Percentiles rank a stretch among this genome's conserved stretches.
Conservation (phyloP, 2,329 filamentous ascomycete species). For the Colletotrichum agaves region DNA sequence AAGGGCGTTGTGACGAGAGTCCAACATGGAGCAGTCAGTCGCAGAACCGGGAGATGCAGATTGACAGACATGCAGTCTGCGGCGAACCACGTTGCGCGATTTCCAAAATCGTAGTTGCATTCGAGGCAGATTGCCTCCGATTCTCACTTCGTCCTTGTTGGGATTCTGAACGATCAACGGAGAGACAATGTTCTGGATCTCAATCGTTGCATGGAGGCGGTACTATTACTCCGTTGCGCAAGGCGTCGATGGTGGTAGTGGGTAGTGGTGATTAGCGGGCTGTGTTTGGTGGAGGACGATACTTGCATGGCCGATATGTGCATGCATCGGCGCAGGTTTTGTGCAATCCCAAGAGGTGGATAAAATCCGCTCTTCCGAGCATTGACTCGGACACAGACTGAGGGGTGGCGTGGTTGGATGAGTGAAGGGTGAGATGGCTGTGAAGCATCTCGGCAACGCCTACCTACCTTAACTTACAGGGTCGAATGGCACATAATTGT, state of each 20-base stretch:
- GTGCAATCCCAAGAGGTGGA: neutral
- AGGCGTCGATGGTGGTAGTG: too few relatives aligned
- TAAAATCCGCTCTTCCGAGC: neutral
- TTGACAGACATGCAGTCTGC: neutral
- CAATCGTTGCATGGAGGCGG: neutral
- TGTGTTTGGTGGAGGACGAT: neutral
- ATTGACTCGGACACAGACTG: neutral
- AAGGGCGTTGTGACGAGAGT: neutral
- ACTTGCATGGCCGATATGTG: slow-evolving; percentile 27
- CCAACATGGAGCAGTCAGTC: neutral
- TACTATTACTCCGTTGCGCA: too few relatives aligned
- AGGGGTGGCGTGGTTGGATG: too few relatives aligned
- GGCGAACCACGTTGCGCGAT: slow-evolving; percentile 8
- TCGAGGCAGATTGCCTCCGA: slow-evolving; percentile 26
- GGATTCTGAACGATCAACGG: slow-evolving; percentile 22
- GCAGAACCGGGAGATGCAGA: neutral
- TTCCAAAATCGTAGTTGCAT: slow-evolving; percentile 20
- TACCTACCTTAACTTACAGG: slow-evolving; percentile 24
- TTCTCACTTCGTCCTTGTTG: slow-evolving; percentile 11
- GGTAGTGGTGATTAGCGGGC: neutral
- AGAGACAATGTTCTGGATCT: neutral
- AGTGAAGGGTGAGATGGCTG: neutral
- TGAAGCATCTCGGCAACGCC: neutral
- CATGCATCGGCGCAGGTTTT: slow-evolving; percentile 14
- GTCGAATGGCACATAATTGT: slow-evolving; percentile 20